A percentile compares a stretch with the other conserved stretches of the same genome.
Evolutionary conservation across 1,284 basidiomycete species (phyloP).

Genomic region (Naganishia sp.): DNA sequence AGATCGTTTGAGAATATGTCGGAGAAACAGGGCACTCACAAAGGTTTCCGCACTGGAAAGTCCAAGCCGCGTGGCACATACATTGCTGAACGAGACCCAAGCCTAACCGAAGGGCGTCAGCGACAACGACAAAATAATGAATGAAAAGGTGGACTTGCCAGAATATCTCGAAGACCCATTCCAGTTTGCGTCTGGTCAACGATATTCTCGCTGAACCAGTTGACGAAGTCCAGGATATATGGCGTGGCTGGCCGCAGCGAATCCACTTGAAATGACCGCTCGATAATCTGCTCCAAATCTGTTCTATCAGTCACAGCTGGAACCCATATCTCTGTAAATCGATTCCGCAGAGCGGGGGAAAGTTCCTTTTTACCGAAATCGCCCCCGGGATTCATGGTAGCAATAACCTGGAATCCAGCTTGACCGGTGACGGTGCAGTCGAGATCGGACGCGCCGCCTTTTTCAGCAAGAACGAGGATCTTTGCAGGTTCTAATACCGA

Average conservation of each 20-base stretch:
- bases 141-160: conserved; percentile 61
- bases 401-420: conserved; percentile 80
- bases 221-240: conserved; percentile 73
- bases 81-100: conserved; percentile 88
- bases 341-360: conserved; percentile 92
- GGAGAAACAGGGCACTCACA: conserved; percentile 60
- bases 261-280: conserved; percentile 67
- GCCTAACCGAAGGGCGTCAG: conserved; percentile 60
- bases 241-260: conserved; percentile 64
- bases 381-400: conserved; percentile 99
- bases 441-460: conserved; percentile 73
- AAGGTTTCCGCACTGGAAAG: conserved; percentile 64
- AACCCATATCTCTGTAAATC: conserved; percentile 99
- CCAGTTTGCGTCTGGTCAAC: conserved; percentile 64
- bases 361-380: conserved; percentile 99
- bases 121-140: background rate
- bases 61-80: conserved; percentile 54
- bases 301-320: conserved; percentile 74
- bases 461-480: conserved; percentile 89
- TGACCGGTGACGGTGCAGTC: conserved; percentile 68
- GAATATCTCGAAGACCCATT: conserved; percentile 80
- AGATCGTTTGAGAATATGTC: background rate
- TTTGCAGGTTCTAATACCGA: conserved; percentile 91
- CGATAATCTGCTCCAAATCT: conserved; percentile 80
- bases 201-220: conserved; percentile 72